A percentile compares a stretch with the other conserved stretches of the same genome.
Conservation (phyloP, 176 grass and related monocot species). For the Carex cristatella region DNA sequence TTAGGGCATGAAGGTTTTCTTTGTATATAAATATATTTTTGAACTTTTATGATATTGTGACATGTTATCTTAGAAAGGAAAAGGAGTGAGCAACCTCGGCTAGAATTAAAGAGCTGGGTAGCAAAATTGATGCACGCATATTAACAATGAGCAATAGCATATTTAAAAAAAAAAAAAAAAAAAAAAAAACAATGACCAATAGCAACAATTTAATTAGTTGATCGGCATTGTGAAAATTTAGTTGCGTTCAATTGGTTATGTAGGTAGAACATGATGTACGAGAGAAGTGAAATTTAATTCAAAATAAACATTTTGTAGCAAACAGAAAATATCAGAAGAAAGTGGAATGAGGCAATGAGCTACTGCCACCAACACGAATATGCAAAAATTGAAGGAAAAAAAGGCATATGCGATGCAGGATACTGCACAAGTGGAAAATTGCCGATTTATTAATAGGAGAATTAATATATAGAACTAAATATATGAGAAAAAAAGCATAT, state of each 20-base stretch:
- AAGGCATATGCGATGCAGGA: too few relatives aligned
- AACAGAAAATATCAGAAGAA: not conserved
- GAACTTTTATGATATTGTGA: not conserved
- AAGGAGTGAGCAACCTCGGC: not conserved
- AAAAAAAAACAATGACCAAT: not conserved
- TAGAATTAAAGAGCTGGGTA: not conserved
- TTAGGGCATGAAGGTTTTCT: not conserved
- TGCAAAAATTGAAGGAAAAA: too few relatives aligned
- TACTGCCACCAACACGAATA: too few relatives aligned
- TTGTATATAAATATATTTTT: slow-evolving; percentile 5
- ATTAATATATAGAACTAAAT: too few relatives aligned
- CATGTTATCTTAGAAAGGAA: not conserved
- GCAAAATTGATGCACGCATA: not conserved
- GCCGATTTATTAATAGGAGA: too few relatives aligned
- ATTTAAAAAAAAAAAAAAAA: too few relatives aligned
- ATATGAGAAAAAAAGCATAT: too few relatives aligned
- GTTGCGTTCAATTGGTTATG: not conserved
- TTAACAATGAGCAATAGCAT: not conserved
- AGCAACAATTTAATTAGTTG: not conserved
- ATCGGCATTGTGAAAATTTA: not conserved
- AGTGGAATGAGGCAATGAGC: too few relatives aligned
- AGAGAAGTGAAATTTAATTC: not conserved
- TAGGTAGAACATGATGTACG: too few relatives aligned
- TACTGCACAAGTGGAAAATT: too few relatives aligned
- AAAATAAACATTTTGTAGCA: not conserved